Percentiles rank a stretch among this genome's conserved stretches.
phyloP scores from a whole-genome alignment of 2,329 filamentous ascomycete genomes.

The Beauveria caledonica region DNA sequence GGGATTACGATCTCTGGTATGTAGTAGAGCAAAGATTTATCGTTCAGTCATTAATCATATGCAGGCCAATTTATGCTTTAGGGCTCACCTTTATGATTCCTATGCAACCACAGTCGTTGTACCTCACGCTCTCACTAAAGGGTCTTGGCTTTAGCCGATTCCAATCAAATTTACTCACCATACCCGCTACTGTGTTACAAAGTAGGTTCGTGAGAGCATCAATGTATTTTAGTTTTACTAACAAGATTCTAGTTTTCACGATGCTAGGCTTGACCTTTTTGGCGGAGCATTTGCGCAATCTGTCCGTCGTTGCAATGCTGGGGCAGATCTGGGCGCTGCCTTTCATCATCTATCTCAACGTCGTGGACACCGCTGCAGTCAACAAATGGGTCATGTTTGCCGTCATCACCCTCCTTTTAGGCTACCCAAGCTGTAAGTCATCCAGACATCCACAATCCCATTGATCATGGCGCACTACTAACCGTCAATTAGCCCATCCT shows the following conservation, averaged over 20 bases:
- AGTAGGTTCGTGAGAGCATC: constrained; percentile 29
- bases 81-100: constrained; percentile 42
- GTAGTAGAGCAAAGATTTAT: background rate
- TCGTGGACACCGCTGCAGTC: constrained; percentile 19
- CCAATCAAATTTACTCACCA: constrained; percentile 47
- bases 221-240: background rate
- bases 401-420: constrained; percentile 26
- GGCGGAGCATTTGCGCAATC: constrained; percentile 34
- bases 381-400: constrained; percentile 27
- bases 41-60: background rate
- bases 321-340: constrained; percentile 47
- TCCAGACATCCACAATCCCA: background rate
- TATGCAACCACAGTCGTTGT: constrained; percentile 34
- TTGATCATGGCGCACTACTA: background rate
- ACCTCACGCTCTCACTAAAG: constrained; percentile 45
- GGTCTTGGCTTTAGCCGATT: constrained; percentile 44
- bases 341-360: constrained; percentile 38
- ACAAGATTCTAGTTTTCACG: constrained; percentile 22
- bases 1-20: constrained; percentile 48
- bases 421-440: constrained; percentile 24
- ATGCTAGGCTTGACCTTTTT: constrained; percentile 38
- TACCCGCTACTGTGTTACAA: constrained; percentile 37
- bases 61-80: constrained; percentile 39
- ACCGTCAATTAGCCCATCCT: constrained; percentile 30
- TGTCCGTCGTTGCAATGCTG: constrained; percentile 34